phyloP scores from a whole-genome alignment of 768 basidiomycete genomes.

The Mycena chlorophos region DNA sequence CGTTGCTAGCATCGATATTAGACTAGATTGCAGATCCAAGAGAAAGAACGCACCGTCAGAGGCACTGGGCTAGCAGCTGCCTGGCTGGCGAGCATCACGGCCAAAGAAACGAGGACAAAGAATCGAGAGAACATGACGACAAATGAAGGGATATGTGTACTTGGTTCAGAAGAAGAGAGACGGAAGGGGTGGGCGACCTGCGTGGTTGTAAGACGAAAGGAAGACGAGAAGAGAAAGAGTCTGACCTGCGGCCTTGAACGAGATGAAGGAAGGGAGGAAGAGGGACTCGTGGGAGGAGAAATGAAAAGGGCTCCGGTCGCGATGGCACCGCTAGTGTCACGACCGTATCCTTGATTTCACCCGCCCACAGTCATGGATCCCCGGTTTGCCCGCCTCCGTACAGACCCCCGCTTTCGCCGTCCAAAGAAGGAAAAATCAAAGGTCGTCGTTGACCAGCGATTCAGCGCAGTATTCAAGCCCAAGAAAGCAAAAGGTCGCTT shows the following conservation, averaged over 20 bases:
- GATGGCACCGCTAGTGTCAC: no score
- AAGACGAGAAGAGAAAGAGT: conserved; percentile 17
- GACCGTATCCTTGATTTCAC: no score
- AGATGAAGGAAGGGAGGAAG: conserved; percentile 9
- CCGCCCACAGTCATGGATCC: conserved; percentile 53
- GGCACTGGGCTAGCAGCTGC: conserved; percentile 45
- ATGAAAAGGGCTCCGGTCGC: no score
- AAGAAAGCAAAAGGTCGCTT: conserved; percentile 41
- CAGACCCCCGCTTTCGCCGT: conserved; percentile 90
- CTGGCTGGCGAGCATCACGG: conserved; percentile 46
- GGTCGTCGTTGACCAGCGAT: conserved; percentile 89
- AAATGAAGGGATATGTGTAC: conserved; percentile 25
- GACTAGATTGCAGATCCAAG: neutral
- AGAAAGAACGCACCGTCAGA: conserved; percentile 38
- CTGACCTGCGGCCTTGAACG: neutral
- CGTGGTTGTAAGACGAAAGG: conserved; percentile 20
- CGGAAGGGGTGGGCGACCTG: conserved; percentile 26
- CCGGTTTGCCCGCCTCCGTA: conserved; percentile 83
- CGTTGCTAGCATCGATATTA: conserved; percentile 21
- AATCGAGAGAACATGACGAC: conserved; percentile 49
- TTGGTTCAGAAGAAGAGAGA: conserved; percentile 17
- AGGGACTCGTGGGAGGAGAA: conserved; percentile 8
- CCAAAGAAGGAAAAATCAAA: conserved; percentile 80
- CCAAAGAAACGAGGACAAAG: conserved; percentile 39
- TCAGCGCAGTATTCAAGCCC: conserved; percentile 72